Evolutionary conservation across 805 yeast genomes (phyloP), one percentile per base, ranked within the genome.

Genomic region (Candida manassasensis): DNA sequence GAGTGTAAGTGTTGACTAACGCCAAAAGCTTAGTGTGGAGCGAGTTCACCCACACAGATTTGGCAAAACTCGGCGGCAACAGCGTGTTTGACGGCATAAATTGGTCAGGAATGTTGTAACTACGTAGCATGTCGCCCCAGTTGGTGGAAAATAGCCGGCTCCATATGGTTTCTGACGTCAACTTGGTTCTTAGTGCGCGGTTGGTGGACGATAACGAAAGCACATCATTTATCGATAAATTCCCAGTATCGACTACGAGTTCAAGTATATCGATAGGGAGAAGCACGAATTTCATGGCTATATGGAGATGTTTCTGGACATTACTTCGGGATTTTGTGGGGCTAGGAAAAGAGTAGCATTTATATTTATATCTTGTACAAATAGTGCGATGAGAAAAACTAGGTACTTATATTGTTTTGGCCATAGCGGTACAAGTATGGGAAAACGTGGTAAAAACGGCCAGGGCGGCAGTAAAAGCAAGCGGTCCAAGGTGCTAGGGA

Each of bases 401-500:
- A n/a, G n/a, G n/a, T n/a, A n/a, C n/a, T n/a, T n/a, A n/a, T n/a
- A n/a, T n/a, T n/a, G n/a, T n/a, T n/a, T n/a, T n/a, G n/a, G n/a
- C n/a, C n/a, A n/a, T n/a, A 21, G 10, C 22, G 10, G 22, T 8
- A 8, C 22, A 21, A 21, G 22, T 16, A 55, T 58, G 65, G 59
- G 59, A 19, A 60, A 55, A 38, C 59, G 65, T 43, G 45, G 42
- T 26, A 48, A 44, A 15, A 53, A 51, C 14, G 48, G 37, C 13
- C 38, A 39, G 17, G 35, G 38, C 14, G 56, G 54, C 6, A 51
- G 55, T 26, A 44, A 44, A 29, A 45, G 48, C 50, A 69, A 67
- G 52, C 62, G 66, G 57, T 75, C 64, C 56, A 75, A 73, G 46
- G 63, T 68, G 13, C 51, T 63, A 2, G 76, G 76, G 6, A 63